Evolutionary conservation across 495 filamentous ascomycete genomes (phyloP).

Genomic region (Lichina pygmaea): DNA sequence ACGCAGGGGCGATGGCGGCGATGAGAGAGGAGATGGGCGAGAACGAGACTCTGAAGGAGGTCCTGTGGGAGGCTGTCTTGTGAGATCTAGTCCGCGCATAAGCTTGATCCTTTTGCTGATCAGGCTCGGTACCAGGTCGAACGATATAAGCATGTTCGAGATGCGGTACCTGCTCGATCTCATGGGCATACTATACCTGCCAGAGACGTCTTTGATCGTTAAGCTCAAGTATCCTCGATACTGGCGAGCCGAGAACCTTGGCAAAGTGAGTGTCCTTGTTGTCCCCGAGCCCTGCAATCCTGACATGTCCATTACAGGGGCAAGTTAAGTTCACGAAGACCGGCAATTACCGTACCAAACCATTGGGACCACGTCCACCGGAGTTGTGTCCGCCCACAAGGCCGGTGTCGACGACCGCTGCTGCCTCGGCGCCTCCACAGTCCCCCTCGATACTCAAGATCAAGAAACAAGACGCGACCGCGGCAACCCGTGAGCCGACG

Average conservation of each 20-base stretch:
- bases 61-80: constrained; percentile 48
- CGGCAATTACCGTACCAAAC: not conserved
- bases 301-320: not conserved
- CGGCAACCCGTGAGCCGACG: no score
- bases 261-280: constrained; percentile 19
- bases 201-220: constrained; percentile 31
- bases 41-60: constrained; percentile 32
- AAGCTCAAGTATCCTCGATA: constrained; percentile 40
- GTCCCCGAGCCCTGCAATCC: not conserved
- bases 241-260: constrained; percentile 37
- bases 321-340: not conserved
- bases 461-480: no score
- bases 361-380: not conserved
- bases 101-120: constrained; percentile 1
- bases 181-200: constrained; percentile 44
- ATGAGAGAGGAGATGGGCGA: constrained; percentile 42
- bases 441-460: no score
- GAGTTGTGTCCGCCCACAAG: no score
- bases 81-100: not conserved
- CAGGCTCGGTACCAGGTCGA: constrained; percentile 19
- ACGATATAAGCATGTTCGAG: constrained; percentile 36
- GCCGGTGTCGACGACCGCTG: no score
- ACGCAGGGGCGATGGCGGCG: constrained; percentile 38
- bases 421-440: no score
- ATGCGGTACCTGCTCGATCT: constrained; percentile 52